Base-by-base conservation (phyloP, 2,329 filamentous ascomycete species). In the Penicillium sp. region DNA sequence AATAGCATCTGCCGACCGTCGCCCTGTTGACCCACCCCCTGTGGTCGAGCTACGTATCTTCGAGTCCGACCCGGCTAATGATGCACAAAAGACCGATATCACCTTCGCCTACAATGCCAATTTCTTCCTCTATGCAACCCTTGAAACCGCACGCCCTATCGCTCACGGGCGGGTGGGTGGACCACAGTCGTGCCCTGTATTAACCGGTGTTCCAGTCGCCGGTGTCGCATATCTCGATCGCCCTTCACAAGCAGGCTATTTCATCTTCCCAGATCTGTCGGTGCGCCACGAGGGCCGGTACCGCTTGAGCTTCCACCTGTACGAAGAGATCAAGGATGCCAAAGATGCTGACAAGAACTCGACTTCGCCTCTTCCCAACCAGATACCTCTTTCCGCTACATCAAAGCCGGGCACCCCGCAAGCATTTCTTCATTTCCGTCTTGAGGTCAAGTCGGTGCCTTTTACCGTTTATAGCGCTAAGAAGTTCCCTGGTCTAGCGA, bases 171-270 rank as follows among this genome's bases (percentile, higher is more conserved):
- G 92, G 63, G 85, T 90, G 44, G 85, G 86, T 65, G 81, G 82
- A 31, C 79, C 85, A n/a, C 84, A 88, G 11, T 84, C 85, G 48
- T 87, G 86, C 56, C 87, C 94, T 0, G 92, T 97, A 24, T 79
- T 99, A 64, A 97, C 93, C 0, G 94, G 94, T 62, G 93, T 96
- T 66, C 92, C 92, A 0, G 93, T 96, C 14, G 94, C 93, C 18
- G 94, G 93, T 56, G 96, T 97, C 83, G 92, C 93, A 24, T 97
- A 97, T 71, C 83, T 99, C 49, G 93, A 97, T 72, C 89, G 93
- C 43, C 94, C 94, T 1, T 76, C 73, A 2, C 84, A 84, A 20
- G 85, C 85, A 16, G 94, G 92, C 53, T 99, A 97, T 75, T 99
- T 99, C 75, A 90, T 99, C 73, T 99, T 99, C 72, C 94, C 94